These are phyloP conservation scores for Penicillium nordicum DNA, from an alignment of 2,329 filamentous ascomycete species.

Conservation along the genomic window DNA sequence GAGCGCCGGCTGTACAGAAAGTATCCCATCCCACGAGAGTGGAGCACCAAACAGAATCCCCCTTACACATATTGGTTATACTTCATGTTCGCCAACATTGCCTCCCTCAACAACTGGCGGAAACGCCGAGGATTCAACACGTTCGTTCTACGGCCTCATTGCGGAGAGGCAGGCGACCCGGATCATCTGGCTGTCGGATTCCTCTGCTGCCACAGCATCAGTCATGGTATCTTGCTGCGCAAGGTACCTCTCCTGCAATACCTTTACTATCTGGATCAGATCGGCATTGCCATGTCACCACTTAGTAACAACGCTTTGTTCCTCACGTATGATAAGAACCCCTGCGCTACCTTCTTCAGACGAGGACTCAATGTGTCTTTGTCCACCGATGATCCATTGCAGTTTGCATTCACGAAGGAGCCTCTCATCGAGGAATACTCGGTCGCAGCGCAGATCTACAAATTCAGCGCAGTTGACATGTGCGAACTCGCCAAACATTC, in stretches of 20 bases:
- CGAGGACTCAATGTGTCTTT: conserved; percentile 92
- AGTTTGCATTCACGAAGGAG: conserved; percentile 98
- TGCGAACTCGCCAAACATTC: conserved; percentile 96
- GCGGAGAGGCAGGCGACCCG: conserved; percentile 92
- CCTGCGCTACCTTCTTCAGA: conserved; percentile 92
- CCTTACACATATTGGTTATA: conserved; percentile 99
- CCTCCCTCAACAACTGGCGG: conserved; percentile 86
- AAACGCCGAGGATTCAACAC: conserved; percentile 93
- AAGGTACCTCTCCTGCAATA: conserved; percentile 96
- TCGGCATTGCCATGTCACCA: conserved; percentile 98
- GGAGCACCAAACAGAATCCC: conserved; percentile 91
- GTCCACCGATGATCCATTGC: conserved; percentile 92
- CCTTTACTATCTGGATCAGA: conserved; percentile 95
- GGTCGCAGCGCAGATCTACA: conserved; percentile 97
- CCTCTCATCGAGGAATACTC: conserved; percentile 97
- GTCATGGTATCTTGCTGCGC: conserved; percentile 83
- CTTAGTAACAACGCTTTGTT: conserved; percentile 97
- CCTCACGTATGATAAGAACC: conserved; percentile 93
- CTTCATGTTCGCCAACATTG: conserved; percentile 90
- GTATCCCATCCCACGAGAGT: conserved; percentile 83
- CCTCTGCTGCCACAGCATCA: conserved; percentile 93
- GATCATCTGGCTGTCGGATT: conserved; percentile 92
- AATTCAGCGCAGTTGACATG: conserved; percentile 95
- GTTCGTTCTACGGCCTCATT: conserved; percentile 87
- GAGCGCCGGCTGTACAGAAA: conserved; percentile 94